phyloP scores from a whole-genome alignment of 2,329 filamentous ascomycete genomes.

The Pseudofabraea citricarpa region DNA sequence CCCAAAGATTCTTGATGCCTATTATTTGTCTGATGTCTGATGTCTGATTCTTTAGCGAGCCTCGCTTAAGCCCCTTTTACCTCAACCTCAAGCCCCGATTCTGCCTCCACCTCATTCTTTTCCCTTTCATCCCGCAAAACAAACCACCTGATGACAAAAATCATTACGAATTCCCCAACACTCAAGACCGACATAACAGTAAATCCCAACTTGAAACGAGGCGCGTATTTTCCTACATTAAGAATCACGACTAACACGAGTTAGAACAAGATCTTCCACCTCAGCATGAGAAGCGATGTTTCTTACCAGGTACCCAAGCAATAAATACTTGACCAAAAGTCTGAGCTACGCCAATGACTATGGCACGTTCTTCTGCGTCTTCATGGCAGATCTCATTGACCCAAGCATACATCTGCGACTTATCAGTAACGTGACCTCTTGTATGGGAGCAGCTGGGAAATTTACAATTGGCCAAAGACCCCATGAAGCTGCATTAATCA shows the following conservation, averaged over 20 bases:
- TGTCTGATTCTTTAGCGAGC: too few relatives aligned
- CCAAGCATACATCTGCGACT: not conserved
- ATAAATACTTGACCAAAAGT: not conserved
- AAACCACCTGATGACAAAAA: not conserved
- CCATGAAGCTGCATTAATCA: not conserved
- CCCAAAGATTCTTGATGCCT: too few relatives aligned
- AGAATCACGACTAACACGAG: not conserved
- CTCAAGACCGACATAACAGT: not conserved
- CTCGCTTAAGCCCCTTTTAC: too few relatives aligned
- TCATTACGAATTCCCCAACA: not conserved
- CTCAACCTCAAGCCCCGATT: not conserved
- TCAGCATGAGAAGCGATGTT: too few relatives aligned
- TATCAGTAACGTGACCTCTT: not conserved
- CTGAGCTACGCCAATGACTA: not conserved
- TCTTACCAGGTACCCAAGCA: not conserved
- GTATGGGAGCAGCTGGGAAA: not conserved
- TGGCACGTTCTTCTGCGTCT: not conserved
- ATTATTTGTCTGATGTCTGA: too few relatives aligned
- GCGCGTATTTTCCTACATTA: not conserved
- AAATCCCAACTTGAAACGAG: not conserved
- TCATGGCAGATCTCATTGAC: not conserved
- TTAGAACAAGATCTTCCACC: too few relatives aligned
- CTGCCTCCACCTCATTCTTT: not conserved
- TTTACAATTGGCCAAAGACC: not conserved
- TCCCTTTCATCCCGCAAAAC: not conserved